Conservation (phyloP, 2,329 filamentous ascomycete genomes). For the Alternaria metachromatica region DNA sequence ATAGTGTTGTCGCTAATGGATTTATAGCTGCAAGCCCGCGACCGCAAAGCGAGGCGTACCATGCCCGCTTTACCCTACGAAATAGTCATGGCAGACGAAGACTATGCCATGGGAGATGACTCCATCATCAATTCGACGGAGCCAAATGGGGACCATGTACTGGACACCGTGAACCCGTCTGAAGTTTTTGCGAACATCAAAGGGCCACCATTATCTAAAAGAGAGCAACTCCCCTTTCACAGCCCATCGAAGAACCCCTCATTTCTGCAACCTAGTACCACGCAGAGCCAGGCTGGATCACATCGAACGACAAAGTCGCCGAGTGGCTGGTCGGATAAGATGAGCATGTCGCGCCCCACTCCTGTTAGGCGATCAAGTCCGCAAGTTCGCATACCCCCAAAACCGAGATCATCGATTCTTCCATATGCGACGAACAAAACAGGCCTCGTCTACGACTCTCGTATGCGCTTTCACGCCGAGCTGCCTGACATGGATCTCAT, state of each 20-base stretch:
- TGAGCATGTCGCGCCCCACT: constrained; percentile 26
- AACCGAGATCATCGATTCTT: constrained; percentile 44
- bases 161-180: constrained; percentile 39
- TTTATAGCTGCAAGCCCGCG: constrained; percentile 16
- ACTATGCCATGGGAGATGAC: constrained; percentile 42
- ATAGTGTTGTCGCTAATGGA: background rate
- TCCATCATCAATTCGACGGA: constrained; percentile 41
- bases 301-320: constrained; percentile 15
- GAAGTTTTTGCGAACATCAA: constrained; percentile 31
- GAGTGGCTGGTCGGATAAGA: constrained; percentile 28
- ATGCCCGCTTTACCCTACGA: constrained; percentile 18
- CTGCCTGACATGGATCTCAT: constrained; percentile 53
- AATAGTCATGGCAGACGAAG: constrained; percentile 35
- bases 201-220: constrained; percentile 22
- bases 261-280: constrained; percentile 7
- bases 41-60: constrained; percentile 24
- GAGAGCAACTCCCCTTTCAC: constrained; percentile 38
- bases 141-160: constrained; percentile 34
- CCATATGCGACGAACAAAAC: constrained; percentile 47
- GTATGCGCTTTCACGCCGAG: constrained; percentile 96
- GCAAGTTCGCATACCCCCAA: constrained; percentile 39
- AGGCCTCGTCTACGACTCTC: constrained; percentile 76
- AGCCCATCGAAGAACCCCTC: constrained; percentile 22
- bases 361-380: constrained; percentile 25
- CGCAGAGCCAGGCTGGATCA: constrained; percentile 10